Percentiles rank a stretch among this genome's conserved stretches.
Conservation (phyloP, 805 yeast species). For the Teunomyces gatunensis region DNA sequence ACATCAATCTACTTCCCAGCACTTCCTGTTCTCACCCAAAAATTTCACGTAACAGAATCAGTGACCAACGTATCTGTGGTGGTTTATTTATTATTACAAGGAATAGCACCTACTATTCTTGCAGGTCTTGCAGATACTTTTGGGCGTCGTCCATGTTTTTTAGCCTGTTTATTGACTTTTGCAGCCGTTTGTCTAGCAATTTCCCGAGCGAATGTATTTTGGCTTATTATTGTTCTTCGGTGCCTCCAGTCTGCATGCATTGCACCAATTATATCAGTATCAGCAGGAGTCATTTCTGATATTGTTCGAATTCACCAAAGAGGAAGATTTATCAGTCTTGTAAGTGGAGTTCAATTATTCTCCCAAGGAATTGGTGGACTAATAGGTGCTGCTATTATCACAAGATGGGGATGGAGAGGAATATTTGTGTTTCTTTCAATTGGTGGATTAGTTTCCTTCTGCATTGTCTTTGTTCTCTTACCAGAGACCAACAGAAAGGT, state of each 20-base stretch:
- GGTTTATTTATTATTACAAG: slow-evolving; percentile 73
- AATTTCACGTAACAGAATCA: slow-evolving; percentile 56
- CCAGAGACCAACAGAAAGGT: slow-evolving; percentile 76
- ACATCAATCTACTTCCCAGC: slow-evolving; percentile 84
- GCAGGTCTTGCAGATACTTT: slow-evolving; percentile 65
- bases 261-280: slow-evolving; percentile 71
- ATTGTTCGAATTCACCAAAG: slow-evolving; percentile 62
- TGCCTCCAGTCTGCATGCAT: slow-evolving; percentile 78
- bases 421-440: slow-evolving; percentile 72
- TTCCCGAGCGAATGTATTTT: slow-evolving; percentile 56
- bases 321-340: slow-evolving; percentile 69
- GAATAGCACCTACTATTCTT: slow-evolving; percentile 67
- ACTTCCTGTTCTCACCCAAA: slow-evolving; percentile 51
- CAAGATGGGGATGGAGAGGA: slow-evolving; percentile 59
- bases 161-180: slow-evolving; percentile 53
- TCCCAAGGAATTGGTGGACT: slow-evolving; percentile 82
- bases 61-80: slow-evolving; percentile 73
- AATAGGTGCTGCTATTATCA: slow-evolving; percentile 47
- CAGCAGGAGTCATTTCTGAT: slow-evolving; percentile 75
- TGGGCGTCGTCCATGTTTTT: slow-evolving; percentile 71
- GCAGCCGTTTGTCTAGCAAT: slow-evolving; percentile 64
- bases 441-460: slow-evolving; percentile 49
- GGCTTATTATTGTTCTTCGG: slow-evolving; percentile 61
- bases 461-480: slow-evolving; percentile 25
- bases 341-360: slow-evolving; percentile 60